A percentile compares a stretch with the other conserved stretches of the same genome.
phyloP scores from a whole-genome alignment of 768 basidiomycete species.

The Suillus plorans region DNA sequence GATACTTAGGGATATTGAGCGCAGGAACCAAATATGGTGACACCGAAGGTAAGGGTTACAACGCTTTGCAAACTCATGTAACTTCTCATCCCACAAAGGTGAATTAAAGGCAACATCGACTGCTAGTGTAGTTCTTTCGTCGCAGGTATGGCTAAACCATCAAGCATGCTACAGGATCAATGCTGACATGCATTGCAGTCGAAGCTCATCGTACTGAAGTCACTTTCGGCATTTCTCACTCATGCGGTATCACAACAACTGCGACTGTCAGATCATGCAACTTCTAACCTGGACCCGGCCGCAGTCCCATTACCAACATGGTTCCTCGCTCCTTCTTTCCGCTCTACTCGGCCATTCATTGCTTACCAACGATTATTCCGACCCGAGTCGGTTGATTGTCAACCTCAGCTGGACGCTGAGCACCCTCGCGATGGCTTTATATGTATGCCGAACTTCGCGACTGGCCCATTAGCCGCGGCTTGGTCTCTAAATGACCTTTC shows the following conservation, averaged over 20 bases:
- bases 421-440: slow-evolving; percentile 31
- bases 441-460: slow-evolving; percentile 21
- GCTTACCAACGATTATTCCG: slow-evolving; percentile 51
- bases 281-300: slow-evolving; percentile 11
- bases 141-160: slow-evolving; percentile 43
- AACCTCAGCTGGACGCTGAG: slow-evolving; percentile 17
- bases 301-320: slow-evolving; percentile 45
- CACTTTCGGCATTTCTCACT: slow-evolving; percentile 66
- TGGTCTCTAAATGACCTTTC: slow-evolving; percentile 39
- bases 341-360: slow-evolving; percentile 46
- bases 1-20: slow-evolving; percentile 77
- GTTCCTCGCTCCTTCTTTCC: slow-evolving; percentile 67
- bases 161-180: slow-evolving; percentile 1
- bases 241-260: slow-evolving; percentile 37
- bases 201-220: slow-evolving; percentile 72
- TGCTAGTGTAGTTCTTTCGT: slow-evolving; percentile 63
- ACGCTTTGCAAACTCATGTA: neutral
- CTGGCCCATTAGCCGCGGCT: slow-evolving; percentile 12
- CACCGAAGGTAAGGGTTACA: slow-evolving; percentile 43
- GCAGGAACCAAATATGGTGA: slow-evolving; percentile 64
- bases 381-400: slow-evolving; percentile 24
- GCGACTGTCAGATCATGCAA: slow-evolving; percentile 17
- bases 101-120: slow-evolving; percentile 52
- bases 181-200: slow-evolving; percentile 46
- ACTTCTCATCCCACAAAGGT: slow-evolving; percentile 15